Base-by-base conservation (phyloP, 495 filamentous ascomycete genomes). In the Trichoderma reesei region DNA sequence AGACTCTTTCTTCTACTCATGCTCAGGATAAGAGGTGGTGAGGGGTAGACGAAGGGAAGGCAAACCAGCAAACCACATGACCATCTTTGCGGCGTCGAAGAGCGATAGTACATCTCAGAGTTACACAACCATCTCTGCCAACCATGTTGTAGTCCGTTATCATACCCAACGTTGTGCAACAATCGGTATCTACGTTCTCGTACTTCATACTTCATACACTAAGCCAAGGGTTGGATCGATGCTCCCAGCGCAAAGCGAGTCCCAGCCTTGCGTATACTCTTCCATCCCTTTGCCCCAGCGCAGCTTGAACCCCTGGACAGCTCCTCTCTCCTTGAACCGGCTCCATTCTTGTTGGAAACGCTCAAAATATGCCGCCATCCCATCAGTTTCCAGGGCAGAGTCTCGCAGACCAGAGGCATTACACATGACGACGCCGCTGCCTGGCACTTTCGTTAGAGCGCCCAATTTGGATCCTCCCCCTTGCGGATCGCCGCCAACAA, bases 381-480 rank as follows among this genome's bases (percentile, higher is more conserved):
- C 78, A 0, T 70, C 9, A 11, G 65, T 26, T 13, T 66, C 66
- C 3, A 82, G 69, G 0, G 73, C 77, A 13, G 70, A 70, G 60
- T 78, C 75, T 33, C 72, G 70, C 56, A 82, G 42, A 7, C 61
- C 66, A 0, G 76, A 78, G 6, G 81, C 83, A 65, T 82, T 83
- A 14, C 74, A 73, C 59, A 74, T 72, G 33, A 71, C 39, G 18
- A 74, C 71, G 1, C 69, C 70, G 31, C 69, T 36, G 13, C 59
- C 48, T 26, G 70, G 41, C 9, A 67, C 59, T 10, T 63, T 18
- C 1, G 46, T 46, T 0, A 59, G 26, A 20, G 65, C 66, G 7
- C 44, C 41, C 14, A 72, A 31, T 16, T 78, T 68, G 1, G 62
- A 65, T 0, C 74, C 71, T 42, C 70, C 71, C 4, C 74, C 65